Percentiles rank a stretch among this genome's conserved stretches.
Evolutionary conservation across 2,329 filamentous ascomycete genomes (phyloP).

Genomic region (Ascochyta fabae): DNA sequence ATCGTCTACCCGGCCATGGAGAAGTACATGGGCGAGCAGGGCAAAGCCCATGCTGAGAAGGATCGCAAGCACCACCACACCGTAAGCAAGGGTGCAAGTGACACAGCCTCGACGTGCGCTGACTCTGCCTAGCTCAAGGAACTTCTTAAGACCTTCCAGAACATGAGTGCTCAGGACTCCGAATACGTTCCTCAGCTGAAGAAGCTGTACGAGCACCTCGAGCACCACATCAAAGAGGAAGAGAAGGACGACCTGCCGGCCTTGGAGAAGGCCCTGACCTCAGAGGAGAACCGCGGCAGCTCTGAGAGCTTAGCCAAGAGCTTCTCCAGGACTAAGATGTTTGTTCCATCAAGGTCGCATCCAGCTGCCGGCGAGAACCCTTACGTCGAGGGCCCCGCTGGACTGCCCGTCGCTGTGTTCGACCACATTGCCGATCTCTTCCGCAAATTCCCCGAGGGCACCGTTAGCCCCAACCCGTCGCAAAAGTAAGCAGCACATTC

Average conservation of each 20-base stretch:
- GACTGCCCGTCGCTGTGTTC: constrained; percentile 62
- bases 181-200: constrained; percentile 37
- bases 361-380: constrained; percentile 55
- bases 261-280: constrained; percentile 32
- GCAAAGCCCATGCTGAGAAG: constrained; percentile 40
- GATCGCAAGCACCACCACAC: constrained; percentile 45
- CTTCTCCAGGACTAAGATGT: constrained; percentile 42
- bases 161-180: constrained; percentile 28
- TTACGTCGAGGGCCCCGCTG: constrained; percentile 63
- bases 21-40: constrained; percentile 41
- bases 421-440: constrained; percentile 64
- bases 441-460: constrained; percentile 59
- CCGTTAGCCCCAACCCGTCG: constrained; percentile 29
- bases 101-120: neutral
- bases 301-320: constrained; percentile 38
- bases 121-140: constrained; percentile 34
- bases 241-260: constrained; percentile 39
- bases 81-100: constrained; percentile 17
- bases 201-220: constrained; percentile 28
- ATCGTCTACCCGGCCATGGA: constrained; percentile 49
- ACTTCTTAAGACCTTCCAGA: constrained; percentile 41
- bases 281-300: constrained; percentile 20
- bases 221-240: constrained; percentile 43
- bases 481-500: constrained; percentile 20
- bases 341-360: constrained; percentile 41